phyloP scores from a whole-genome alignment of 768 basidiomycete species.

The Rhodotorula diobovata region DNA sequence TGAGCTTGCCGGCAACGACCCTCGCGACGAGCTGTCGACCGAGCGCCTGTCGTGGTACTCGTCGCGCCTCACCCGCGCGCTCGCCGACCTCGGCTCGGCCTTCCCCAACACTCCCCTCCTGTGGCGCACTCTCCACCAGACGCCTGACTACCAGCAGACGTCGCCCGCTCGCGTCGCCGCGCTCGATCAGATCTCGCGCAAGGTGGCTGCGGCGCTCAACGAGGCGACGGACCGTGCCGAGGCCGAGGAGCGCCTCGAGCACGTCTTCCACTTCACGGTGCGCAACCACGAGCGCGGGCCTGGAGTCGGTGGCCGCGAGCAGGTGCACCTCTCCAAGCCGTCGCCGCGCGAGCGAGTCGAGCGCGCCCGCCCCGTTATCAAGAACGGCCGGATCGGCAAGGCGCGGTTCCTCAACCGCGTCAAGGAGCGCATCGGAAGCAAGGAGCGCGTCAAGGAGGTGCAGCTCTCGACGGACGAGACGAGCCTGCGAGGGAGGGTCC shows the following conservation, averaged over 20 bases:
- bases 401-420: conserved; percentile 32
- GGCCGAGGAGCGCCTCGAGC: neutral
- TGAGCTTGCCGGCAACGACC: conserved; percentile 6
- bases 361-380: neutral
- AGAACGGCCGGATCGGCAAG: neutral
- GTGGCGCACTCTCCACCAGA: conserved; percentile 32
- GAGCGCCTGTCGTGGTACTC: conserved; percentile 36
- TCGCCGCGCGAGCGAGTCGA: neutral
- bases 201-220: conserved; percentile 23
- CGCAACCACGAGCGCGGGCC: neutral
- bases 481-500: conserved; percentile 6
- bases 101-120: conserved; percentile 29
- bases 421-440: conserved; percentile 33
- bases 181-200: conserved; percentile 31
- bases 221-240: conserved; percentile 1
- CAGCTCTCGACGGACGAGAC: conserved; percentile 7
- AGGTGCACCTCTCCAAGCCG: too few relatives aligned
- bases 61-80: conserved; percentile 15
- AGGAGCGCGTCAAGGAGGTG: conserved; percentile 15
- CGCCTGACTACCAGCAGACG: conserved; percentile 12
- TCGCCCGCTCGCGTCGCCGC: conserved; percentile 24
- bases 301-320: too few relatives aligned
- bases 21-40: conserved; percentile 7
- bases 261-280: neutral
- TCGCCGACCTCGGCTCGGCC: conserved; percentile 22